Evolutionary conservation across 2,329 filamentous ascomycete species (phyloP).

Genomic region (Penicillium sp.): DNA sequence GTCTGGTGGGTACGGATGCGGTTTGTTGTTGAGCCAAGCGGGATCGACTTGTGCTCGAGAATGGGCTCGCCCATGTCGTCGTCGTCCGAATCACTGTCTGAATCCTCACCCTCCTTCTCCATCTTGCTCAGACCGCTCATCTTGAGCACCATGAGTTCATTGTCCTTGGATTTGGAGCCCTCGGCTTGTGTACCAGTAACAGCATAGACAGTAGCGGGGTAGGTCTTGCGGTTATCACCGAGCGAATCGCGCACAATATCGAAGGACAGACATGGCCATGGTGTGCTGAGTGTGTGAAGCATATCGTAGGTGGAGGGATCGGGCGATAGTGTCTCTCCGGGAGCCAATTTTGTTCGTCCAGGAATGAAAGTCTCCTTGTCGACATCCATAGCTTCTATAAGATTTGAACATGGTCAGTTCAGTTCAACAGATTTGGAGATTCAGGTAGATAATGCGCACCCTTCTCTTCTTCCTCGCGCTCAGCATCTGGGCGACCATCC

Average conservation of each 20-base stretch:
- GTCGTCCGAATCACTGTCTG: slow-evolving; percentile 70
- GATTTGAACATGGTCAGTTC: background rate
- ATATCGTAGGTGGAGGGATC: slow-evolving; percentile 96
- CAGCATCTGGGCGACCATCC: slow-evolving; percentile 86
- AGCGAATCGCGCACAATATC: slow-evolving; percentile 84
- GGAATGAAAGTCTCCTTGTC: slow-evolving; percentile 96
- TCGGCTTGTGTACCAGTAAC: slow-evolving; percentile 95
- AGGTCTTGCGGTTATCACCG: slow-evolving; percentile 86
- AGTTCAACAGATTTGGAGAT: background rate
- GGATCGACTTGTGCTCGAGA: slow-evolving; percentile 87
- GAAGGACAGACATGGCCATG: slow-evolving; percentile 96
- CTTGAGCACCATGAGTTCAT: slow-evolving; percentile 94
- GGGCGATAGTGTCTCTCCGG: slow-evolving; percentile 85
- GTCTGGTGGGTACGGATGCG: slow-evolving; percentile 85
- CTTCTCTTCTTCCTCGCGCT: slow-evolving; percentile 83
- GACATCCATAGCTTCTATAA: slow-evolving; percentile 77
- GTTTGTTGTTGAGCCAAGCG: slow-evolving; percentile 84
- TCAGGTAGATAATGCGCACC: slow-evolving; percentile 47
- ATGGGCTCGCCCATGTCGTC: slow-evolving; percentile 79
- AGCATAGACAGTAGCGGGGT: slow-evolving; percentile 91
- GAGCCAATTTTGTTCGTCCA: slow-evolving; percentile 84
- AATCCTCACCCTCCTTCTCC: slow-evolving; percentile 69
- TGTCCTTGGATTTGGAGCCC: slow-evolving; percentile 71
- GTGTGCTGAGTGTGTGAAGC: slow-evolving; percentile 89
- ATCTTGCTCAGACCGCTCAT: slow-evolving; percentile 88